These are phyloP conservation scores for Trypanosoma caninum DNA, from an alignment of 208 protist species.

Conservation along the genomic window DNA sequence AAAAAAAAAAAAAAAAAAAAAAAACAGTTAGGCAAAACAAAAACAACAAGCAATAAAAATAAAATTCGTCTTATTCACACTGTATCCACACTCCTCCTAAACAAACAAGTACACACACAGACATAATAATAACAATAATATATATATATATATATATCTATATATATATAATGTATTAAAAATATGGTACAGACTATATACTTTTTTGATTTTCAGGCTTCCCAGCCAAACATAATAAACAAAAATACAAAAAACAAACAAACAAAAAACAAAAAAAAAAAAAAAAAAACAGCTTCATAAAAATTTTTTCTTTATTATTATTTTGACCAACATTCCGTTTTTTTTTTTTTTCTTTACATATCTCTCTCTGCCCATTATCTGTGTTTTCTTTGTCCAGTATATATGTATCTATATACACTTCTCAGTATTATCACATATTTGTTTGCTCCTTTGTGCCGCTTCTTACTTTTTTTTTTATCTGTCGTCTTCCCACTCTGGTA, in stretches of 20 bases:
- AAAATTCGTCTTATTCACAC: conserved; percentile 2
- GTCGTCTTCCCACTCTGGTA: no score
- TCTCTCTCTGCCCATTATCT: neutral
- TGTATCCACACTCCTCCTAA: no score
- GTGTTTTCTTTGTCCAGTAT: neutral
- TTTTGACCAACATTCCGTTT: neutral
- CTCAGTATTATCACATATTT: no score
- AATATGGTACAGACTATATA: no score
- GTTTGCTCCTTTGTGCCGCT: no score
- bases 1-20: neutral
- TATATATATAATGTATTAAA: no score
- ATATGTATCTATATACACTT: neutral
- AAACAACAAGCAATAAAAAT: conserved; percentile 9
- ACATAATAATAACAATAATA: no score
- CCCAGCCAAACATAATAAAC: neutral
- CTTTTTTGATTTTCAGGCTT: no score
- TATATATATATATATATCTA: neutral
- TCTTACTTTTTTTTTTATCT: no score
- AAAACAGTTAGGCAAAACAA: neutral
- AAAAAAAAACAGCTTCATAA: neutral
- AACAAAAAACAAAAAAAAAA: conserved; percentile 14
- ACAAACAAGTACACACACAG: no score
- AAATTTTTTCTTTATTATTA: neutral
- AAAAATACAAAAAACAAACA: conserved; percentile 11
- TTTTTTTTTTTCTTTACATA: neutral